Evolutionary conservation across 441 rosid genomes (phyloP).

Genomic region (Populus hybrid): DNA sequence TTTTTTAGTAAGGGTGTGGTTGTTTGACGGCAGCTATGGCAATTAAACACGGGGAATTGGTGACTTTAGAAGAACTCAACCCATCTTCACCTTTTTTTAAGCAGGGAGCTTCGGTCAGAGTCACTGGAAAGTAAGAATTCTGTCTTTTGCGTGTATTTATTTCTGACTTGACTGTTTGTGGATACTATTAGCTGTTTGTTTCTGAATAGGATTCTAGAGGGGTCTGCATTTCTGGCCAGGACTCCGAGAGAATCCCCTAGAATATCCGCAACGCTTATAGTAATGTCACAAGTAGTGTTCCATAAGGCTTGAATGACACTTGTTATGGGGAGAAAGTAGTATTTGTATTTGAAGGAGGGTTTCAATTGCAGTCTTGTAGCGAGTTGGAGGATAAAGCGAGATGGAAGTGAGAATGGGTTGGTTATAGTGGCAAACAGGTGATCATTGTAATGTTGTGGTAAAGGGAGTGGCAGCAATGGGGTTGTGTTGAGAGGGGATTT

Average conservation of each 20-base stretch:
- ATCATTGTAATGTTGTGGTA: not conserved
- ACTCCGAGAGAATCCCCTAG: not conserved
- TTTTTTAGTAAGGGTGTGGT: not conserved
- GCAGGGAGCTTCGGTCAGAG: slow-evolving; percentile 62
- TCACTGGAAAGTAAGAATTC: slow-evolving; percentile 59
- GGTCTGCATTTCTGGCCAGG: not conserved
- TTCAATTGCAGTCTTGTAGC: not conserved
- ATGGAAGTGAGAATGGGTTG: not conserved
- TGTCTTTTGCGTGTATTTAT: not conserved
- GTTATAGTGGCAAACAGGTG: not conserved
- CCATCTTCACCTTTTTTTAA: slow-evolving; percentile 54
- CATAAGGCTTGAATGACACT: too few relatives aligned
- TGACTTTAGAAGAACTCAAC: slow-evolving; percentile 44
- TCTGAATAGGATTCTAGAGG: not conserved
- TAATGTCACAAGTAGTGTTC: not conserved
- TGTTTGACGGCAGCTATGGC: slow-evolving; percentile 40
- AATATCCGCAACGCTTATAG: not conserved
- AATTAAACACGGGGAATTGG: slow-evolving; percentile 47
- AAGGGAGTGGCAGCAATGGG: not conserved
- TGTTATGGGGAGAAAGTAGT: not conserved
- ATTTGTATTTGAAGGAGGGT: not conserved
- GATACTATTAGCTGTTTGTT: not conserved
- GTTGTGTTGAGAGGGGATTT: too few relatives aligned
- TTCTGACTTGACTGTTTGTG: not conserved
- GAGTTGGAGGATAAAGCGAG: not conserved